Percentiles rank a stretch among this genome's conserved stretches.
Evolutionary conservation across 768 basidiomycete genomes (phyloP).

Genomic region (Tulasnella sp.): DNA sequence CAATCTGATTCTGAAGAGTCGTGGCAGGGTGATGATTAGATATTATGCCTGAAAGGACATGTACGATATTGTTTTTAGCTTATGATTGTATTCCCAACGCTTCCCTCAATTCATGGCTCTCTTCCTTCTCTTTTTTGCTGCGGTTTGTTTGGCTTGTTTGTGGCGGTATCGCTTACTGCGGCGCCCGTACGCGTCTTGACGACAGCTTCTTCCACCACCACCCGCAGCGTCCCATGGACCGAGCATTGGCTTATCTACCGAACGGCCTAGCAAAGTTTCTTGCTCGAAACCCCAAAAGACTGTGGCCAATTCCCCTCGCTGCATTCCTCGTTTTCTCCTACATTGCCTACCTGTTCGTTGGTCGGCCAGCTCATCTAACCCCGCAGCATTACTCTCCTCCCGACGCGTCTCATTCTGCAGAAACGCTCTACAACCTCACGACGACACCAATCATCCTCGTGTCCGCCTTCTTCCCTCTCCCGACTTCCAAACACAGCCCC

Average conservation of each 20-base stretch:
- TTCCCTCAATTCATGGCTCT: not conserved
- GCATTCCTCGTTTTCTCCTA: not conserved
- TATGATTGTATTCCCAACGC: not conserved
- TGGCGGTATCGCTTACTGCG: not conserved
- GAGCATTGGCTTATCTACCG: not conserved
- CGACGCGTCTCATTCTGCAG: not conserved
- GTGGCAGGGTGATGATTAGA: not conserved
- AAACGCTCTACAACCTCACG: slow-evolving; percentile 1
- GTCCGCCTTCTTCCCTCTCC: slow-evolving; percentile 47
- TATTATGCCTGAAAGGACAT: not conserved
- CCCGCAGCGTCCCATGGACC: not conserved
- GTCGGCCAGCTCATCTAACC: not conserved
- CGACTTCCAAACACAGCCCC: slow-evolving; percentile 43
- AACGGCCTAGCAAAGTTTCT: not conserved
- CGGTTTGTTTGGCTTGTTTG: not conserved
- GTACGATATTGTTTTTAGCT: not conserved
- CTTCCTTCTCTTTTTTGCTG: not conserved
- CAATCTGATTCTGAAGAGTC: not conserved
- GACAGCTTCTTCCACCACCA: too few relatives aligned
- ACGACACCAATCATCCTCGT: slow-evolving; percentile 39
- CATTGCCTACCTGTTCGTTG: not conserved
- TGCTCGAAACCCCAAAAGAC: not conserved
- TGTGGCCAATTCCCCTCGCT: not conserved
- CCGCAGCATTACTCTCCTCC: not conserved
- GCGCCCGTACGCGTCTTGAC: not conserved